A percentile compares a stretch with the other conserved stretches of the same genome.
These are phyloP conservation scores for Kurtzmaniella quercitrusa DNA, from an alignment of 1,139 yeast species.

Conservation along the genomic window DNA sequence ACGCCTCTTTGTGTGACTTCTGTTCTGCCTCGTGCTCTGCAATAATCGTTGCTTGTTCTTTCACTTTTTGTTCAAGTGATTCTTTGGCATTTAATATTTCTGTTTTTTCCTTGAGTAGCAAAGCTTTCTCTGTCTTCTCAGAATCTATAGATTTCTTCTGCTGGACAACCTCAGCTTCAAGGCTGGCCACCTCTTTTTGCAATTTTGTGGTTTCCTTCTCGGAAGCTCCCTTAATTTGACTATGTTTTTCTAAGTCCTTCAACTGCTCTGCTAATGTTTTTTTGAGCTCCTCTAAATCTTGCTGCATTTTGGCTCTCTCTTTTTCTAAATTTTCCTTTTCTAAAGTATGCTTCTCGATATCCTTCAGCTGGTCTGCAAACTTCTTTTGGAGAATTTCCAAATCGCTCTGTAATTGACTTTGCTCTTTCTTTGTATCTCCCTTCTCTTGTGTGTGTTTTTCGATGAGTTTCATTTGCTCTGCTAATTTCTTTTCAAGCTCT, in stretches of 20 bases:
- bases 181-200: not conserved
- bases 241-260: slow-evolving; percentile 6
- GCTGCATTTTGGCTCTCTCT: not conserved
- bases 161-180: not conserved
- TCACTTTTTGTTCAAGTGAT: slow-evolving; percentile 5
- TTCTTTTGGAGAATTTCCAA: slow-evolving; percentile 2
- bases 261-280: slow-evolving; percentile 5
- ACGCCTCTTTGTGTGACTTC: not conserved
- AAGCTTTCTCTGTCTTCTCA: not conserved
- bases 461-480: slow-evolving; percentile 5
- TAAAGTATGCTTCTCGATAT: too few species aligned
- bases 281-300: slow-evolving; percentile 1
- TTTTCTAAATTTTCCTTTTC: too few species aligned
- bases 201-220: not conserved
- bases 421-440: slow-evolving; percentile 3
- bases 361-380: not conserved
- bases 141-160: not conserved
- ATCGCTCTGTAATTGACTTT: not conserved
- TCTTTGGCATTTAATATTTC: not conserved
- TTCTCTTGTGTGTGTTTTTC: slow-evolving; percentile 16
- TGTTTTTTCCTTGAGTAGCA: not conserved
- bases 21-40: slow-evolving; percentile 2
- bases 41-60: not conserved
- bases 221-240: not conserved
- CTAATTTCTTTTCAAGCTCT: not conserved